Base-by-base conservation (phyloP, 164 flowering plant genomes). In the Akebia trifoliata region DNA sequence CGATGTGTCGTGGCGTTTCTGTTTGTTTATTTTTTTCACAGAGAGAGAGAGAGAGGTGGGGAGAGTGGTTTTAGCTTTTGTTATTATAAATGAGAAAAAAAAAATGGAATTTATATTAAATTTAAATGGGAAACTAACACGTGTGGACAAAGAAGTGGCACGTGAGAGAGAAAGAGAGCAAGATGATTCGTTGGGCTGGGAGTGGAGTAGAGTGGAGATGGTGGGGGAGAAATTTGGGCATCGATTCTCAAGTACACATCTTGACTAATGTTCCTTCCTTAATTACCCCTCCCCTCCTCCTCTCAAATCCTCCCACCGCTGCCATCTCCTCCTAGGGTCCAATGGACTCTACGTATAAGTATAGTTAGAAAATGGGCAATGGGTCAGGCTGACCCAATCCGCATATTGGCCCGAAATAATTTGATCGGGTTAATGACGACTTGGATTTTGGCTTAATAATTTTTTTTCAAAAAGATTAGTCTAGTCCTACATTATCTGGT, bases 211-310 rank as follows among this genome's bases (percentile, higher is more conserved):
- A n/a, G 26, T 29, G 53, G 53, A 0, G 35, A 18, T 49, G 45
- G 14, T 8, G 43, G 54, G 18, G 32, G 17, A 28, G 47, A 30
- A 47, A 28, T 59, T 52, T 25, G 48, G 24, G 64, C 43, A 60
- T 60, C 39, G 49, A 66, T 60, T 66, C 64, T 60, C 56, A 40
- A 54, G 50, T 60, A 40, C 55, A 36, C n/a, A 31, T 66, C 36
- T 66, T 60, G 56, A 60, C 64, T 54, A 28, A 21, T 49, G 40
- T 34, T 18, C 50, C 47, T 17, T n/a, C 8, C 30, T n/a, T 39
- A 21, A 8, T 17, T 46, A 35, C 11, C 22, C 46, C 15, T 10
- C 45, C 59, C 17, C 11, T 32, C 7, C 8, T 15, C 6, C 30
- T n/a, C n/a, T n/a, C n/a, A n/a, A n/a, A n/a, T n/a, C n/a, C n/a